Evolutionary conservation across 2,329 filamentous ascomycete species (phyloP).

Genomic region (Alternaria rosae): DNA sequence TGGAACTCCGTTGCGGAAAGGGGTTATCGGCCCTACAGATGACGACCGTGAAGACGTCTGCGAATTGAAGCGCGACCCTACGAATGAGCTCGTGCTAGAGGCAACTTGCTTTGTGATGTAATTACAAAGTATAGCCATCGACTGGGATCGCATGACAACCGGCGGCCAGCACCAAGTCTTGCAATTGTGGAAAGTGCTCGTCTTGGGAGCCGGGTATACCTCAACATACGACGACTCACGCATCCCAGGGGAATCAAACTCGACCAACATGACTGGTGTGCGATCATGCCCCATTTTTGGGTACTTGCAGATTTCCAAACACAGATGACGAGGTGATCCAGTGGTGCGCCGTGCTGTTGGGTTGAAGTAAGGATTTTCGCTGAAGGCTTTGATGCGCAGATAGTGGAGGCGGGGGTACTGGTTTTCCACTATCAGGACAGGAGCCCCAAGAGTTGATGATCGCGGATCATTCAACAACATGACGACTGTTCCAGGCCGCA

Average conservation of each 20-base stretch:
- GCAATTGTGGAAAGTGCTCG: constrained; percentile 6
- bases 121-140: not conserved
- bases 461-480: constrained; percentile 22
- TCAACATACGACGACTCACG: constrained; percentile 29
- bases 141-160: not conserved
- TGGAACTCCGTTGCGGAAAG: not conserved
- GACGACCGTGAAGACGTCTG: not conserved
- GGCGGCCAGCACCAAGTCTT: constrained; percentile 31
- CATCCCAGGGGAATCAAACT: constrained; percentile 20
- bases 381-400: constrained; percentile 22
- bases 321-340: not conserved
- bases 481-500: constrained; percentile 20
- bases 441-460: constrained; percentile 23
- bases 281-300: constrained; percentile 11
- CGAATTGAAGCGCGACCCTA: not conserved
- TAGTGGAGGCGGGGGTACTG: constrained; percentile 18
- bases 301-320: constrained; percentile 14
- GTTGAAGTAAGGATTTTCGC: constrained; percentile 19
- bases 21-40: not conserved
- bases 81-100: not conserved
- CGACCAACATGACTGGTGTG: constrained; percentile 23
- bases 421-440: constrained; percentile 22
- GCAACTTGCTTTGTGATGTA: too few relatives aligned
- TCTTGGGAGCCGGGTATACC: constrained; percentile 1
- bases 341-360: not conserved